Conservation (phyloP, 2,329 filamentous ascomycete species). For the Dothistroma pini region DNA sequence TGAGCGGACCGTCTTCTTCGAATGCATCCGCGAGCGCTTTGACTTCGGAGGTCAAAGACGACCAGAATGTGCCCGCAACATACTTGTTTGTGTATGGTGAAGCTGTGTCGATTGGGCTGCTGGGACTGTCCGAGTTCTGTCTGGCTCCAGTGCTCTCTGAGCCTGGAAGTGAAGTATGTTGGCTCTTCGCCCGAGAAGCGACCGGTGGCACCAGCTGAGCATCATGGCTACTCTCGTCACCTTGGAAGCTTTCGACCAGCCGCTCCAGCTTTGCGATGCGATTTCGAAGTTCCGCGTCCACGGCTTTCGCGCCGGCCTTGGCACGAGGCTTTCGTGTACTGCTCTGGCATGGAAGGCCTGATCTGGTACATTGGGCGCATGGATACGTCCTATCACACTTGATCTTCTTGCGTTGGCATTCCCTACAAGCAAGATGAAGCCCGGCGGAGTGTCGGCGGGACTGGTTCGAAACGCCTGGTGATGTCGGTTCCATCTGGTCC, state of each 20-base stretch:
- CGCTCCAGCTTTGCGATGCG: constrained; percentile 25
- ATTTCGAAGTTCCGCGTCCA: constrained; percentile 22
- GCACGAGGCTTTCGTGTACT: constrained; percentile 23
- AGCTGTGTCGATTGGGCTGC: constrained; percentile 10
- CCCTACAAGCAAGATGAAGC: constrained; percentile 18
- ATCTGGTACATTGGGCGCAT: constrained; percentile 19
- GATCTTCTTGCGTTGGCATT: constrained; percentile 24
- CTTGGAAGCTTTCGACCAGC: constrained; percentile 23
- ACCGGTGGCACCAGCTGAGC: background rate
- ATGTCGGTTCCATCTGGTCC: background rate
- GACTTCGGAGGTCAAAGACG: constrained; percentile 31
- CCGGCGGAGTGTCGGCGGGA: constrained; percentile 3
- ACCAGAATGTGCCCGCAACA: constrained; percentile 33
- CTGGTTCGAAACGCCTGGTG: background rate
- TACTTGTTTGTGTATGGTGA: constrained; percentile 27
- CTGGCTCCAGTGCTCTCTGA: background rate
- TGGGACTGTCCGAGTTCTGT: constrained; percentile 7
- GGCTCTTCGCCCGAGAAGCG: background rate
- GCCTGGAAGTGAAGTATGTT: background rate
- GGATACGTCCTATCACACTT: constrained; percentile 23
- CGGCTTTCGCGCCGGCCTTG: constrained; percentile 20
- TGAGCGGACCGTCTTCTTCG: constrained; percentile 25
- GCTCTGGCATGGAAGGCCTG: constrained; percentile 14
- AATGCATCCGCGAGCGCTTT: constrained; percentile 33
- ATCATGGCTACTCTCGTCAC: constrained; percentile 15